Conservation (phyloP, 208 protist species). For the Crithidia mellificae region DNA sequence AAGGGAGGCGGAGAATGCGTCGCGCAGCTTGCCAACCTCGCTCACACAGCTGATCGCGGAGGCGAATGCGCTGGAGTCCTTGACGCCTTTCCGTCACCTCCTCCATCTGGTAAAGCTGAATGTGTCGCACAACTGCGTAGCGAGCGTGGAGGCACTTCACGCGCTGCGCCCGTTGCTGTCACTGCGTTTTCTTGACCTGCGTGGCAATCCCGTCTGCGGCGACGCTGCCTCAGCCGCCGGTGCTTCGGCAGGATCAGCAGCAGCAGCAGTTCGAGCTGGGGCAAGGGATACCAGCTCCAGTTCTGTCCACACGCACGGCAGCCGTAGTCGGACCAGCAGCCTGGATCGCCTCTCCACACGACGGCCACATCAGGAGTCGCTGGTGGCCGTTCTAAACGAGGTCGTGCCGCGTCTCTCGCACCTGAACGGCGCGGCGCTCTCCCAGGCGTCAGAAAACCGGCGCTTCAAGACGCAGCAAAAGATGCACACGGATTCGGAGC, state of each 20-base stretch:
- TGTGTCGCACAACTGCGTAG: conserved; percentile 49
- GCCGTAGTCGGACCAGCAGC: not conserved
- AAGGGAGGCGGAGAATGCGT: too few relatives aligned
- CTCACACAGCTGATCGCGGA: conserved; percentile 48
- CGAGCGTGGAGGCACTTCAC: conserved; percentile 32
- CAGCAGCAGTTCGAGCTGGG: too few relatives aligned
- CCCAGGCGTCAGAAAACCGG: conserved; percentile 64
- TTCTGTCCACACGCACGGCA: not conserved
- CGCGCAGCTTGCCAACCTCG: conserved; percentile 37
- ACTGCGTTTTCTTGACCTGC: conserved; percentile 65
- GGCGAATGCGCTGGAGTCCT: conserved; percentile 51
- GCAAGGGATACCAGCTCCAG: too few relatives aligned
- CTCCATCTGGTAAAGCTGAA: conserved; percentile 49
- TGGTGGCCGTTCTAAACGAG: conserved; percentile 29
- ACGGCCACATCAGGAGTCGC: conserved; percentile 9
- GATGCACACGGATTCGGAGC: conserved; percentile 18
- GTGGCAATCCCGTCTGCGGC: conserved; percentile 49
- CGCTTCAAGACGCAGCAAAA: conserved; percentile 44
- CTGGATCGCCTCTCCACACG: not conserved
- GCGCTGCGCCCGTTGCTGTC: conserved; percentile 38
- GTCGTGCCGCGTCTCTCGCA: conserved; percentile 52
- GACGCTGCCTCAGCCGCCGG: not conserved
- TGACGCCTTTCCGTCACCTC: conserved; percentile 42
- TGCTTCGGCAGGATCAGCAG: too few relatives aligned
- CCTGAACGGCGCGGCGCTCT: conserved; percentile 64